Evolutionary conservation across 2,329 filamentous ascomycete genomes (phyloP).

Genomic region (Aureobasidium leucospermi): DNA sequence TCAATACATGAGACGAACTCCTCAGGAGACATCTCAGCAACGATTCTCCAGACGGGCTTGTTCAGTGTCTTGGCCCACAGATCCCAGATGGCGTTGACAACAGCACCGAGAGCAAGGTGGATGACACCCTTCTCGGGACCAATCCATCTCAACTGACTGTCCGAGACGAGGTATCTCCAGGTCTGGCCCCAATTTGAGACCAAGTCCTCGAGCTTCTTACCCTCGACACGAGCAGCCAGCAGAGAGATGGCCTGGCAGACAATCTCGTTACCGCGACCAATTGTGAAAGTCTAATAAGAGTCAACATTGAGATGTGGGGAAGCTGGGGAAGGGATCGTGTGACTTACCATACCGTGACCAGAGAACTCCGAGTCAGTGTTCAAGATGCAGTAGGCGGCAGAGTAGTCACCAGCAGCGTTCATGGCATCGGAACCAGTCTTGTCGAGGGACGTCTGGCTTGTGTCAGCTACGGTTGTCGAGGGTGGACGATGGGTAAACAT

Average conservation of each 20-base stretch:
- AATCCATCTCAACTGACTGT: constrained; percentile 88
- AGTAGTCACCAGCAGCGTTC: constrained; percentile 92
- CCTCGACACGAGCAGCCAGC: constrained; percentile 67
- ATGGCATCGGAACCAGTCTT: constrained; percentile 96
- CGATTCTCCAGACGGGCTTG: constrained; percentile 86
- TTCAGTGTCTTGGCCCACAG: constrained; percentile 82
- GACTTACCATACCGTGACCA: constrained; percentile 69
- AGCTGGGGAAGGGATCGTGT: not conserved
- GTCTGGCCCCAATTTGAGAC: constrained; percentile 78
- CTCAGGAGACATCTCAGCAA: constrained; percentile 83
- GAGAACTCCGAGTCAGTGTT: constrained; percentile 65
- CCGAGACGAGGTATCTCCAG: constrained; percentile 85
- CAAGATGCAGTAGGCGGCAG: constrained; percentile 87
- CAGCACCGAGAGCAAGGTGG: constrained; percentile 79
- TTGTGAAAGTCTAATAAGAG: constrained; percentile 58
- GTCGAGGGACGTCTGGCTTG: constrained; percentile 69
- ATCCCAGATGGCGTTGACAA: constrained; percentile 90
- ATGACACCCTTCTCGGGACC: constrained; percentile 92
- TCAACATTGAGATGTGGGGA: not conserved
- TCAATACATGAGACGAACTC: constrained; percentile 84
- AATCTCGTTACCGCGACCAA: constrained; percentile 85
- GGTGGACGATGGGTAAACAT: constrained; percentile 2
- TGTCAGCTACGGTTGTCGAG: not conserved
- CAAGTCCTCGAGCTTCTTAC: constrained; percentile 68
- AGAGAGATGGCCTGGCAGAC: constrained; percentile 78